These are phyloP conservation scores for Eutypa lata DNA, from an alignment of 2,329 filamentous ascomycete genomes.

Conservation along the genomic window DNA sequence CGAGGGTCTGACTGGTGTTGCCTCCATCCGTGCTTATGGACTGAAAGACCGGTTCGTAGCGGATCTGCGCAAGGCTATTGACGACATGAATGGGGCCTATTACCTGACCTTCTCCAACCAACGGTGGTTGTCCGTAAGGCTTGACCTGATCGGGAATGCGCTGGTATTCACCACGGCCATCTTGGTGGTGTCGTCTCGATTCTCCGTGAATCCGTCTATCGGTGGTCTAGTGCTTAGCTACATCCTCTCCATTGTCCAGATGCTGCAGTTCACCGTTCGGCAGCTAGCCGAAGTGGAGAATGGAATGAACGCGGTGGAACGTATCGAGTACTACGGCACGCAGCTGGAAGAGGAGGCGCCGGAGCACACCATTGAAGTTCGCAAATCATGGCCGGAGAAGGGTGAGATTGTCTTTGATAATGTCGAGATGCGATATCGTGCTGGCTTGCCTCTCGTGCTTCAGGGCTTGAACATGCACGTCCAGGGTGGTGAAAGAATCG, in stretches of 20 bases:
- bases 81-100: slow-evolving; percentile 92
- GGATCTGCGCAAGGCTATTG: slow-evolving; percentile 70
- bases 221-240: slow-evolving; percentile 88
- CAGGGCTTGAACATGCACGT: slow-evolving; percentile 70
- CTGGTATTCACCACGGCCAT: slow-evolving; percentile 88
- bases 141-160: slow-evolving; percentile 79
- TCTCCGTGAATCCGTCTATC: slow-evolving; percentile 79
- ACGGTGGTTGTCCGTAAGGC: slow-evolving; percentile 81
- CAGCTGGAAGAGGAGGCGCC: slow-evolving; percentile 87
- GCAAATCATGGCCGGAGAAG: slow-evolving; percentile 76
- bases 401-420: slow-evolving; percentile 77
- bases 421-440: slow-evolving; percentile 76
- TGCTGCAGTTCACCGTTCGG: slow-evolving; percentile 93
- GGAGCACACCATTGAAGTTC: slow-evolving; percentile 70
- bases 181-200: slow-evolving; percentile 86
- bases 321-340: slow-evolving; percentile 84
- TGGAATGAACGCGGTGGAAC: slow-evolving; percentile 95
- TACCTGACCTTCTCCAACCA: slow-evolving; percentile 95
- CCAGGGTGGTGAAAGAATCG: slow-evolving; percentile 72
- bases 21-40: slow-evolving; percentile 87
- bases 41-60: slow-evolving; percentile 70
- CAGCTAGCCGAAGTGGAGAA: slow-evolving; percentile 96
- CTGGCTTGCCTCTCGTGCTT: slow-evolving; percentile 69
- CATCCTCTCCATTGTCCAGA: slow-evolving; percentile 87
- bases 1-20: slow-evolving; percentile 79